A percentile compares a stretch with the other conserved stretches of the same genome.
These are phyloP conservation scores for Punctularia strigosozonata DNA, from an alignment of 768 basidiomycete species.

Conservation along the genomic window DNA sequence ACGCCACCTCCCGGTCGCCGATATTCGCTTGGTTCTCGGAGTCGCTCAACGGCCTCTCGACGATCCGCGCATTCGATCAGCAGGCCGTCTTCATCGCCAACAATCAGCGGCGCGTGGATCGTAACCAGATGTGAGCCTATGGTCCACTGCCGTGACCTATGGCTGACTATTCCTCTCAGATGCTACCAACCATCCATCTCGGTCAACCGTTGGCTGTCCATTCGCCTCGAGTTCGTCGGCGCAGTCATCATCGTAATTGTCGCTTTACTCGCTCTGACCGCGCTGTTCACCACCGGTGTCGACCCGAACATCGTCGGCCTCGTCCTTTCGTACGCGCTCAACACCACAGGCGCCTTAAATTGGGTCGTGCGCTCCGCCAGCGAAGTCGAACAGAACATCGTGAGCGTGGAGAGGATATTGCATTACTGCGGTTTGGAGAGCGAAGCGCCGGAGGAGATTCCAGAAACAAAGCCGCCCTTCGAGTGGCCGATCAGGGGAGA, in stretches of 20 bases:
- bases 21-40: constrained; percentile 88
- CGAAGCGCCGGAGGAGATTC: constrained; percentile 67
- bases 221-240: constrained; percentile 78
- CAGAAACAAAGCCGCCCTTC: constrained; percentile 37
- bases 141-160: neutral
- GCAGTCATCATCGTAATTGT: constrained; percentile 68
- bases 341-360: constrained; percentile 75
- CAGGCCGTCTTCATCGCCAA: constrained; percentile 53
- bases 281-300: constrained; percentile 64
- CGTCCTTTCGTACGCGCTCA: constrained; percentile 76
- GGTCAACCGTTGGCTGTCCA: constrained; percentile 76
- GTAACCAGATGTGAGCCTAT: constrained; percentile 61
- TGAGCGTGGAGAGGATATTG: constrained; percentile 79
- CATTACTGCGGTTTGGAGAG: constrained; percentile 65
- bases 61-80: constrained; percentile 73
- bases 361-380: constrained; percentile 76
- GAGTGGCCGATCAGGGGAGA: constrained; percentile 67
- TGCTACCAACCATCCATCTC: constrained; percentile 55
- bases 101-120: constrained; percentile 68
- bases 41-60: constrained; percentile 62
- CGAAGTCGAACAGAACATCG: constrained; percentile 86
- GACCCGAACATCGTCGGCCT: constrained; percentile 85
- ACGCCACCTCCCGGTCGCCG: constrained; percentile 81
- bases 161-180: neutral
- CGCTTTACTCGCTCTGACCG: constrained; percentile 51